Percentiles rank a stretch among this genome's conserved stretches.
phyloP scores from a whole-genome alignment of 257 asterid species.

The Lavandula angustifolia region DNA sequence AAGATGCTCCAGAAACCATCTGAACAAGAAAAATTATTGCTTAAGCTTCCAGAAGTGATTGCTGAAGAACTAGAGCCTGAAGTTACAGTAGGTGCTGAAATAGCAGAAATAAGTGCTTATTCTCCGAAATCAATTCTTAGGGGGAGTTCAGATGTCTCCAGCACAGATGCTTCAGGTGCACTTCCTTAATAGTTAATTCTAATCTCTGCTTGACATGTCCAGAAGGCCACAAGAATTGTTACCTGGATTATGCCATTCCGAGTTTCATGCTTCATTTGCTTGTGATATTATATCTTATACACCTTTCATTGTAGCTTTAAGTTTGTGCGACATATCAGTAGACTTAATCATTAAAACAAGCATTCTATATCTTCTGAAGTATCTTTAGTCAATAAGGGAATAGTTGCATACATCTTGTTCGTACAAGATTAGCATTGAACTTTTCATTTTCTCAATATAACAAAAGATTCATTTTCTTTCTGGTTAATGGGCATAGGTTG shows the following conservation, averaged over 20 bases:
- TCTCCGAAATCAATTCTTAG: constrained; percentile 51
- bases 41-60: constrained; percentile 61
- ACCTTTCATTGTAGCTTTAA: background rate
- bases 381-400: background rate
- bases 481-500: background rate
- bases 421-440: background rate
- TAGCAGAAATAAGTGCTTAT: constrained; percentile 38
- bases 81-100: constrained; percentile 34
- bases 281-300: constrained; percentile 5
- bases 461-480: no score
- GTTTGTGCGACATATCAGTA: background rate
- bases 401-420: background rate
- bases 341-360: no score
- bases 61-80: constrained; percentile 71
- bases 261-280: constrained; percentile 21
- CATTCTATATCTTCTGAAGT: no score
- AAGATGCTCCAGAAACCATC: constrained; percentile 65
- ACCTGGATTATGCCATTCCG: constrained; percentile 12
- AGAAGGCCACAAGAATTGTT: constrained; percentile 9
- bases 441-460: no score
- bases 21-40: constrained; percentile 66
- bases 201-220: constrained; percentile 20
- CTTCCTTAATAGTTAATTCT: constrained; percentile 29
- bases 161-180: constrained; percentile 62
- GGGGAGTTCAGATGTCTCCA: constrained; percentile 48